phyloP scores from a whole-genome alignment of 306 rosid species.

The Citrullus amarus region DNA sequence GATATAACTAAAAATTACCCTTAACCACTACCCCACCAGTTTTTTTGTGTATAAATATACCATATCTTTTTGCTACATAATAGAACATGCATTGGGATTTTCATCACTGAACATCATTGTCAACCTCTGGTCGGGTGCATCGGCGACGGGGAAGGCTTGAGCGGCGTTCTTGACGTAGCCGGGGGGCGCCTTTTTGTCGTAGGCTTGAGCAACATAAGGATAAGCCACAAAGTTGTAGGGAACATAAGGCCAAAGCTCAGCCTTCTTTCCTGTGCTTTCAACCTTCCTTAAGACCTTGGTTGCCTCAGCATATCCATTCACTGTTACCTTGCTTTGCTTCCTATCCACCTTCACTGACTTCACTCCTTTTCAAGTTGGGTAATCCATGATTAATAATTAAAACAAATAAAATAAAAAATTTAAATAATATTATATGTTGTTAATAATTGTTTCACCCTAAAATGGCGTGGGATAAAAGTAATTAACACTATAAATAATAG shows the following conservation, averaged over 20 bases:
- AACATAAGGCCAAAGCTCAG: conserved; percentile 92
- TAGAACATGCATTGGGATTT: conserved; percentile 72
- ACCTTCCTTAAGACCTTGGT: conserved; percentile 73
- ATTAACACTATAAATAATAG: too few species aligned
- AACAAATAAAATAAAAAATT: too few species aligned
- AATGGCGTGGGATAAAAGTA: too few species aligned
- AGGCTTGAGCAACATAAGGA: conserved; percentile 71
- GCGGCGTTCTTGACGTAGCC: conserved; percentile 57
- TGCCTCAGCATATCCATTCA: conserved; percentile 66
- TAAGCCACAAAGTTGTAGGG: conserved; percentile 76
- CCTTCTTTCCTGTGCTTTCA: conserved; percentile 71
- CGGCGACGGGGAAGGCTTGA: conserved; percentile 41
- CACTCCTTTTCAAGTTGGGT: conserved; percentile 27
- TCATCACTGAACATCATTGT: conserved; percentile 69
- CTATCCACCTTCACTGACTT: conserved; percentile 60
- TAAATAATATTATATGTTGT: neutral
- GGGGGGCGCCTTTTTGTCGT: conserved; percentile 83
- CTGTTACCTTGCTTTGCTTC: conserved; percentile 65
- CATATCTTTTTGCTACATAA: conserved; percentile 31
- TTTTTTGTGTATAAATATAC: too few species aligned
- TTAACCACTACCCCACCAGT: too few species aligned
- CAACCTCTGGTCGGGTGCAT: conserved; percentile 51
- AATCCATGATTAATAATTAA: neutral
- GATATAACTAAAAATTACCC: too few species aligned
- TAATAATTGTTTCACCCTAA: too few species aligned